phyloP scores from a whole-genome alignment of 192 early-diverging fungal genomes.

The Backusella sp. region DNA sequence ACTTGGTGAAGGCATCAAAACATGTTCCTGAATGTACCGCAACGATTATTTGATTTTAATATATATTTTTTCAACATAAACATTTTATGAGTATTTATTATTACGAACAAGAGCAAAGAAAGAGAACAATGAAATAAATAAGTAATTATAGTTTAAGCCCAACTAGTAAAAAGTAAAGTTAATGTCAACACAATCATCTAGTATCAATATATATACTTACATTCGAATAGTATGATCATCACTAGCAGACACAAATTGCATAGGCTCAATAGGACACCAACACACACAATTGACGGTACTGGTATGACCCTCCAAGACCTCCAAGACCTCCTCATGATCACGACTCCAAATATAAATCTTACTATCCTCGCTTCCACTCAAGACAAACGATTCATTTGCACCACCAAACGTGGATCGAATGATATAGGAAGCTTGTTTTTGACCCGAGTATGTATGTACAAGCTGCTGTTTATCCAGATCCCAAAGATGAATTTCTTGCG shows the following conservation, averaged over 20 bases:
- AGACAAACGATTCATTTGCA: constrained; percentile 73
- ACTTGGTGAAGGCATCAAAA: no score
- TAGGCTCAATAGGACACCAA: constrained; percentile 61
- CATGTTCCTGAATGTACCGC: no score
- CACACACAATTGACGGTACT: constrained; percentile 70
- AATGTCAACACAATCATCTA: not conserved
- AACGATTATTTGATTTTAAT: no score
- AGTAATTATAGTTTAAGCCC: constrained; percentile 3
- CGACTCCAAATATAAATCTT: constrained; percentile 81
- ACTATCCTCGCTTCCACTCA: constrained; percentile 72
- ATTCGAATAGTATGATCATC: constrained; percentile 83
- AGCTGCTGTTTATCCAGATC: constrained; percentile 66
- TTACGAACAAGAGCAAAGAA: not conserved
- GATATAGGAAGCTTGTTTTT: constrained; percentile 83
- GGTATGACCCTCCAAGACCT: constrained; percentile 67
- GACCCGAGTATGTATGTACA: constrained; percentile 77
- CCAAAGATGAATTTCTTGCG: constrained; percentile 89
- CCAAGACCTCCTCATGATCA: constrained; percentile 65
- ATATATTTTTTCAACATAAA: not conserved
- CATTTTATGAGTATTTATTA: not conserved
- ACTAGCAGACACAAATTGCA: constrained; percentile 79
- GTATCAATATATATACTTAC: constrained; percentile 38
- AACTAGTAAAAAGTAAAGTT: constrained; percentile 3
- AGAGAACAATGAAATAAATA: not conserved
- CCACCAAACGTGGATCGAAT: constrained; percentile 95